Evolutionary conservation across 495 filamentous ascomycete genomes (phyloP).

Genomic region (Pseudomonodictys pantanalensis): DNA sequence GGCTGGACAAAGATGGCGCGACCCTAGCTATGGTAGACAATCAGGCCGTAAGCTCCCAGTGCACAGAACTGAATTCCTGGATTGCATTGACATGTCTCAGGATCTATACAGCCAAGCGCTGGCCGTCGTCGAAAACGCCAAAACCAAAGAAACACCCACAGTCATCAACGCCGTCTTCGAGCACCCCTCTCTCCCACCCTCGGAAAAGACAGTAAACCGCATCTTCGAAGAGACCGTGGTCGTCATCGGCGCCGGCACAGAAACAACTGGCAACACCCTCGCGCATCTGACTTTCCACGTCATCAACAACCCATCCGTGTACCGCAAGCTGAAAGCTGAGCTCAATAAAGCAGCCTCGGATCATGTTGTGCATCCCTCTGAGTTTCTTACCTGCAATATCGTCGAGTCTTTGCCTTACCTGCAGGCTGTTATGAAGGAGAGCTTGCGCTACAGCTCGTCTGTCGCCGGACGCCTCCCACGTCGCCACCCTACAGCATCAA

Average conservation of each 20-base stretch:
- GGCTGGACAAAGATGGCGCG: background rate
- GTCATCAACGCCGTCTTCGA: conserved; percentile 7
- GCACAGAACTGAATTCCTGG: background rate
- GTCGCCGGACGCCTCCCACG: conserved; percentile 9
- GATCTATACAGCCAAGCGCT: background rate
- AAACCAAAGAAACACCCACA: background rate
- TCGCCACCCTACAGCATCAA: background rate
- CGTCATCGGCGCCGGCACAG: conserved; percentile 19
- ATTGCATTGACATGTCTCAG: no score
- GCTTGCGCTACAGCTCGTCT: background rate
- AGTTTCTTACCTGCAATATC: background rate
- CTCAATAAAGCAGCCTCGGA: conserved; percentile 3
- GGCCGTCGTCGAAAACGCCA: background rate
- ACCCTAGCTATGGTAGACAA: conserved; percentile 4
- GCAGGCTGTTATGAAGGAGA: conserved; percentile 2
- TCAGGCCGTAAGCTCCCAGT: background rate
- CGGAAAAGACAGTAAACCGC: conserved; percentile 14
- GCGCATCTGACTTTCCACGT: conserved; percentile 1
- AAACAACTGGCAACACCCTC: conserved; percentile 11
- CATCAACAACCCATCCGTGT: background rate
- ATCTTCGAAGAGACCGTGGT: conserved; percentile 7
- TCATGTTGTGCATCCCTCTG: background rate
- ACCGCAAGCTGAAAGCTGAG: background rate
- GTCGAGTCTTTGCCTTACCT: conserved; percentile 8
- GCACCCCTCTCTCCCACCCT: background rate